phyloP scores from a whole-genome alignment of 1,284 basidiomycete genomes.

The Trichosporon ovoides region DNA sequence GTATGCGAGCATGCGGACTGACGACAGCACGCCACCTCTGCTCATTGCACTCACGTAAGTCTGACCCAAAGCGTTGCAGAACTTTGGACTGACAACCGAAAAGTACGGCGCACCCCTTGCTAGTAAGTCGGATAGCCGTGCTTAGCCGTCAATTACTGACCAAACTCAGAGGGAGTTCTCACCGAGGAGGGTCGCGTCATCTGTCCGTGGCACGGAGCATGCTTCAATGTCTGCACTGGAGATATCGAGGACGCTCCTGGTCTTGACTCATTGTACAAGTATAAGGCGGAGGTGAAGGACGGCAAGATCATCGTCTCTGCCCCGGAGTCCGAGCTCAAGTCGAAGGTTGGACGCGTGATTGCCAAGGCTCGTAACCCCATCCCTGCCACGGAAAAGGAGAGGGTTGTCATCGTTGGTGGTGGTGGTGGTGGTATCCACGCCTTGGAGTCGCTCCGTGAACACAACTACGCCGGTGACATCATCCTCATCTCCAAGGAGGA shows the following conservation, averaged over 20 bases:
- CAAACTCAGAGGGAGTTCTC: constrained; percentile 68
- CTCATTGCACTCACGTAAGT: constrained; percentile 71
- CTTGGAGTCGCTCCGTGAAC: constrained; percentile 78
- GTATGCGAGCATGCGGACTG: constrained; percentile 7
- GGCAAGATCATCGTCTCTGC: constrained; percentile 75
- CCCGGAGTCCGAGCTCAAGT: constrained; percentile 61
- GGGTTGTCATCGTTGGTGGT: constrained; percentile 72
- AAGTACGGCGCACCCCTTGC: constrained; percentile 44
- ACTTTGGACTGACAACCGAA: constrained; percentile 6
- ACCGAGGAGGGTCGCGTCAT: constrained; percentile 72
- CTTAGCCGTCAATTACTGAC: neutral
- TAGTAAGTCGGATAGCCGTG: constrained; percentile 19
- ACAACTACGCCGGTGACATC: constrained; percentile 71
- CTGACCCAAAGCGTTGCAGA: neutral
- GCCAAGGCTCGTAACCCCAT: constrained; percentile 40
- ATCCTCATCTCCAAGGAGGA: constrained; percentile 74
- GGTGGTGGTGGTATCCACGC: constrained; percentile 75
- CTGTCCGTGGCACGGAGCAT: constrained; percentile 90
- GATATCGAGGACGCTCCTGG: constrained; percentile 81
- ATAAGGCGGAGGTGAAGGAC: constrained; percentile 62
- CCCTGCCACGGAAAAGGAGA: constrained; percentile 51
- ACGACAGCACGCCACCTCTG: constrained; percentile 62
- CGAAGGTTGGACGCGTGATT: constrained; percentile 58
- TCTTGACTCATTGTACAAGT: constrained; percentile 72
- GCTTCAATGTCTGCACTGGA: constrained; percentile 73